Evolutionary conservation across 306 rosid genomes (phyloP).

Genomic region (Trichosanthes truncata): DNA sequence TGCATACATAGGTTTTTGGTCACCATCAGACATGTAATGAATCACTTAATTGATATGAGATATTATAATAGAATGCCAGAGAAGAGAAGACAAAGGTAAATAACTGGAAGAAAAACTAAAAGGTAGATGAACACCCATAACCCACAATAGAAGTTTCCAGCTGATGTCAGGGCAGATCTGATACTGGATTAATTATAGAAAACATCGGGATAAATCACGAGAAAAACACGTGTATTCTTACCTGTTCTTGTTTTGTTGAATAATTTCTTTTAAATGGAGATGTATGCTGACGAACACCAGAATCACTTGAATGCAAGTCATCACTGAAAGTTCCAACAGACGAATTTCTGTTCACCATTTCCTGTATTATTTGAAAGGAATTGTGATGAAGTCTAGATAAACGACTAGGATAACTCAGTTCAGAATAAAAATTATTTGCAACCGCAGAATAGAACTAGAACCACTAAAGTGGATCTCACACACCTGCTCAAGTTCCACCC

Average conservation of each 20-base stretch:
- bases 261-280: slow-evolving; percentile 54
- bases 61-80: not conserved
- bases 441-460: slow-evolving; percentile 3
- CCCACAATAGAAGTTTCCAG: not conserved
- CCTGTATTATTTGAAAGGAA: slow-evolving; percentile 35
- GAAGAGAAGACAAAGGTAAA: not conserved
- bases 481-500: slow-evolving; percentile 56
- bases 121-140: not conserved
- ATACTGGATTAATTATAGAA: not conserved
- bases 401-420: not conserved
- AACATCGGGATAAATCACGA: not conserved
- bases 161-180: not conserved
- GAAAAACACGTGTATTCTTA: slow-evolving; percentile 1
- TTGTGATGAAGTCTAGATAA: not conserved
- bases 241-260: slow-evolving; percentile 75
- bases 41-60: not conserved
- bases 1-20: not conserved
- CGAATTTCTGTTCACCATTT: slow-evolving; percentile 39
- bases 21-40: not conserved
- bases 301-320: slow-evolving; percentile 27
- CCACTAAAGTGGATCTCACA: slow-evolving; percentile 18
- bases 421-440: not conserved
- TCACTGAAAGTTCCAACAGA: slow-evolving; percentile 28
- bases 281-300: slow-evolving; percentile 41
- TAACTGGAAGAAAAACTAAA: not conserved